Base-by-base conservation (phyloP, 208 protist genomes). In the Leptomonas seymouri region DNA sequence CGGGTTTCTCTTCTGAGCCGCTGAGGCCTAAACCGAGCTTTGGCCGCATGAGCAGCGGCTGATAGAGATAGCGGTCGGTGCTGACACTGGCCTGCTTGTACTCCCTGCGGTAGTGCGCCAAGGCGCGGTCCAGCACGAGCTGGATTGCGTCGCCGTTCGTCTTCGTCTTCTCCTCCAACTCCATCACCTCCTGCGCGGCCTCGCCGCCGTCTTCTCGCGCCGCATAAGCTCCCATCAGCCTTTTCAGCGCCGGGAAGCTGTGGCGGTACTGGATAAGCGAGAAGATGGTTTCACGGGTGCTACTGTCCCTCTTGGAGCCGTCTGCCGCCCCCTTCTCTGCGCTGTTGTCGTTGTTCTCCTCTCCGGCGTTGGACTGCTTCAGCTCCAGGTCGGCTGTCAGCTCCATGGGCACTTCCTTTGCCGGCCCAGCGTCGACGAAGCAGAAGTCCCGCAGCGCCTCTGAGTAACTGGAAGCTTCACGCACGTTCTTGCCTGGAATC, bases 31-130 rank as follows among this genome's bases (percentile, higher is more conserved):
- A 68, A 27, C 41, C 15, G n/a, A 53, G 25, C 27, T 72, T 70
- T 8, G 28, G 57, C 34, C 23, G 48, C 48, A 46, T 55, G 18
- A 80, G 31, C 20, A 86, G 73, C 23, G 82, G 86, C 60, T 93
- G 82, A 48, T 86, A 93, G 11, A 95, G 64, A 65, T 89, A 95
- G 20, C 89, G 87, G 21, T 81, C 68, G 16, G 42, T 66, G 54
- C 68, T 65, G 6, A 45, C n/a, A 30, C 59, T 16, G n/a, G 67
- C 64, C 51, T 86, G 48, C 60, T 84, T 83, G 77, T 90, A 93
- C 82, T 65, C 48, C 28, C 21, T 9, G 49, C 49, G 58, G 54
- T 68, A 70, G 51, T 75, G 62, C 14, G 51, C 53, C 45, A 76
- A 8, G 30, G 48, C 28, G 41, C 45, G 44, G 36, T 71, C 55